phyloP scores from a whole-genome alignment of 805 yeast species.

The Candida yuanshanica region DNA sequence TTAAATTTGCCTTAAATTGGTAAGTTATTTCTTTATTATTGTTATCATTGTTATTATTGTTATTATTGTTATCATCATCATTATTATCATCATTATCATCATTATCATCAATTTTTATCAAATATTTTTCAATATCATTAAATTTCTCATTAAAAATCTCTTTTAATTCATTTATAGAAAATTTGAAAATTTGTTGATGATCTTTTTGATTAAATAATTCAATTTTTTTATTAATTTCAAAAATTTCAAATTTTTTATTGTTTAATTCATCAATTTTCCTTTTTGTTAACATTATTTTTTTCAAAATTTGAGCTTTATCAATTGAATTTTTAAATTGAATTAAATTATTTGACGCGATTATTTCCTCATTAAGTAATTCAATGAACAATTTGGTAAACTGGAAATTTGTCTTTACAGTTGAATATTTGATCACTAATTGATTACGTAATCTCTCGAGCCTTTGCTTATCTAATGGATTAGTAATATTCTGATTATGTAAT shows the following conservation, averaged over 20 bases:
- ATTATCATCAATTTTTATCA: neutral
- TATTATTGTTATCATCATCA: neutral
- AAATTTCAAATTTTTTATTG: conserved; percentile 13
- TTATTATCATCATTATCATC: neutral
- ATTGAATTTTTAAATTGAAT: too few relatives aligned
- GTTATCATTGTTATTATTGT: neutral
- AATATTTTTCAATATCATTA: too few relatives aligned
- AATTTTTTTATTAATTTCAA: conserved; percentile 13
- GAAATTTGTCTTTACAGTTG: too few relatives aligned
- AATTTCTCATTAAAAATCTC: neutral
- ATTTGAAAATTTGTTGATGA: neutral
- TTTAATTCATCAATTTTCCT: conserved; percentile 12
- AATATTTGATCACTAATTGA: too few relatives aligned
- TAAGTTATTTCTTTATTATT: conserved; percentile 1
- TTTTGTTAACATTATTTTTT: conserved; percentile 8
- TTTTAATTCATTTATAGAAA: conserved; percentile 11
- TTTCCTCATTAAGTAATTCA: too few relatives aligned
- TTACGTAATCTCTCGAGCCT: too few relatives aligned
- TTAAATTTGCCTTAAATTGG: conserved; percentile 1
- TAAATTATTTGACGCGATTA: too few relatives aligned
- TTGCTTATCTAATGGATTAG: too few relatives aligned
- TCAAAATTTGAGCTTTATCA: conserved; percentile 11
- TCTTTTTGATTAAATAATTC: conserved; percentile 3
- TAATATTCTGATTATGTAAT: too few relatives aligned
- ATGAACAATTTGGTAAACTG: too few relatives aligned